A percentile compares a stretch with the other conserved stretches of the same genome.
These are phyloP conservation scores for Colletotrichum kahawae DNA, from an alignment of 2,329 filamentous ascomycete genomes.

Conservation along the genomic window DNA sequence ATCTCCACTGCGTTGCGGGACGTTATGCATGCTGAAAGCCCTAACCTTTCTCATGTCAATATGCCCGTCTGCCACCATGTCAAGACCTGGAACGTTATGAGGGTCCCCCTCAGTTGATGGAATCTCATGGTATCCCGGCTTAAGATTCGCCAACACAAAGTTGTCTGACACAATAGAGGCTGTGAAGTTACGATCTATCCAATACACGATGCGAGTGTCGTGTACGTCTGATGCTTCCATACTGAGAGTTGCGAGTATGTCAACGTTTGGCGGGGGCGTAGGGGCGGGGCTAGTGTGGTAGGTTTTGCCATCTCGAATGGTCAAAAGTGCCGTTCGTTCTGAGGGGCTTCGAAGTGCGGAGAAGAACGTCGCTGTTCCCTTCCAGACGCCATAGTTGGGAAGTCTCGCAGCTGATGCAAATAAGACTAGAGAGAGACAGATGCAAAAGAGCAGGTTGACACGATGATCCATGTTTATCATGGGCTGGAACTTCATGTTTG, in stretches of 20 bases:
- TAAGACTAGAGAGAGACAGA: neutral
- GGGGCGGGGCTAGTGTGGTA: neutral
- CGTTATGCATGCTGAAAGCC: fast-evolving
- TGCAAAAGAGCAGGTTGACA: neutral
- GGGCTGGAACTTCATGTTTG: neutral
- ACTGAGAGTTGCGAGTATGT: neutral
- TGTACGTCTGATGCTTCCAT: neutral
- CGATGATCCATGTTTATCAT: neutral
- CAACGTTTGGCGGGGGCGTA: neutral
- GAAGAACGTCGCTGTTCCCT: neutral
- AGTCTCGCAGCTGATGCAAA: neutral
- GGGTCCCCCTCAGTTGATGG: neutral
- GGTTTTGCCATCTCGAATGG: neutral
- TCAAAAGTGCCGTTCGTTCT: neutral
- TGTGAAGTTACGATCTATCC: neutral
- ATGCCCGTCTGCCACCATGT: neutral
- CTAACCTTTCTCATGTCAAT: neutral
- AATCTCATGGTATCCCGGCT: neutral
- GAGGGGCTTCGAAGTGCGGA: neutral
- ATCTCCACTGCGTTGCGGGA: fast-evolving
- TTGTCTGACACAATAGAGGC: neutral
- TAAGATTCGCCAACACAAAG: neutral
- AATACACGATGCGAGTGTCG: neutral
- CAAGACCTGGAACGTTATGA: neutral
- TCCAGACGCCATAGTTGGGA: neutral